A percentile compares a stretch with the other conserved stretches of the same genome.
phyloP scores from a whole-genome alignment of 2,329 filamentous ascomycete species.

The Colletotrichum sublineola region DNA sequence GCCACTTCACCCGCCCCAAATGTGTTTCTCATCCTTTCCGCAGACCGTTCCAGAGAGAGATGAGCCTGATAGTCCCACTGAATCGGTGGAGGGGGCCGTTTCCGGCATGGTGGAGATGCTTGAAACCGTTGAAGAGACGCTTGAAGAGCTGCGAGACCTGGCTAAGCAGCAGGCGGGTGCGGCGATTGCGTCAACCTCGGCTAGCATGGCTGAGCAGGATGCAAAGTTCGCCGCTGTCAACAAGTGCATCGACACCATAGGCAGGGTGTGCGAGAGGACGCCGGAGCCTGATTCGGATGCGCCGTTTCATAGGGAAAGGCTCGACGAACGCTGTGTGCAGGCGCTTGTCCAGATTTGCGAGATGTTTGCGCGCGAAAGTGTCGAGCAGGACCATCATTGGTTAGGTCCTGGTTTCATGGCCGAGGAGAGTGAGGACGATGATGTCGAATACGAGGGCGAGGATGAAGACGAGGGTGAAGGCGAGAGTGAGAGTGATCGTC shows the following conservation, averaged over 20 bases:
- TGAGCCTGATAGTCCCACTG: constrained; percentile 23
- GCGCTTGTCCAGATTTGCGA: constrained; percentile 36
- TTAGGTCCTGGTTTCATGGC: constrained; percentile 18
- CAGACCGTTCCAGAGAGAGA: constrained; percentile 23
- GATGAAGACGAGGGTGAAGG: constrained; percentile 1
- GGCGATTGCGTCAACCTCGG: constrained; percentile 13
- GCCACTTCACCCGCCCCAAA: constrained; percentile 14
- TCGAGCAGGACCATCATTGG: constrained; percentile 19
- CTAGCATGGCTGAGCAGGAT: background rate
- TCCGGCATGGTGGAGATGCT: constrained; percentile 2
- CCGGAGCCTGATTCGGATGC: constrained; percentile 10
- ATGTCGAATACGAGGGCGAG: constrained; percentile 22
- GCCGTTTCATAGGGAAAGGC: background rate
- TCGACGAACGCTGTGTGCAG: constrained; percentile 16
- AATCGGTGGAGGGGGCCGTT: constrained; percentile 13
- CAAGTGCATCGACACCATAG: constrained; percentile 36
- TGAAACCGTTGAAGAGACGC: constrained; percentile 27
- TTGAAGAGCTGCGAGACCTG: constrained; percentile 27
- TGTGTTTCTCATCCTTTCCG: constrained; percentile 36
- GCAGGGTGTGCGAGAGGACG: constrained; percentile 26
- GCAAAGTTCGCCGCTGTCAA: constrained; percentile 24
- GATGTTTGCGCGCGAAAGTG: constrained; percentile 36
- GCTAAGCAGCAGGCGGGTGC: constrained; percentile 29
- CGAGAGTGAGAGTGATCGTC: constrained; percentile 6
- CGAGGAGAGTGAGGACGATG: constrained; percentile 32